These are phyloP conservation scores for Achlya hypogyna DNA, from an alignment of 352 stramenopile genomes.

Conservation along the genomic window DNA sequence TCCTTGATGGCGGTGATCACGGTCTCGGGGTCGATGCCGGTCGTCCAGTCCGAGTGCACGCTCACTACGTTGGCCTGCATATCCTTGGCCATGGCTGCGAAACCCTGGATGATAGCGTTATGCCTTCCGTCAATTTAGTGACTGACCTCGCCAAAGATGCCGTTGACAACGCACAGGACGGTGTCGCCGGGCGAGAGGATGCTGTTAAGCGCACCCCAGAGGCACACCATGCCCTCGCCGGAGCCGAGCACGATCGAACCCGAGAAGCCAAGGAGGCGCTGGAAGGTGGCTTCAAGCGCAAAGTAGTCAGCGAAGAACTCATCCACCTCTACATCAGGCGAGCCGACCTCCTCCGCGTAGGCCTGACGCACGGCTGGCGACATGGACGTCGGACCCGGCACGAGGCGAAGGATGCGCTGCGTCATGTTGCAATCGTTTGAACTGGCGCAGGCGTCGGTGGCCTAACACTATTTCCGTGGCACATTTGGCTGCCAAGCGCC, in stretches of 20 bases:
- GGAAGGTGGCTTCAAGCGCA: constrained; percentile 27
- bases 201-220: constrained; percentile 50
- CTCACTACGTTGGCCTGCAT: constrained; percentile 33
- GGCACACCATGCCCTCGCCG: constrained; percentile 43
- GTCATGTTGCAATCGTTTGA: not conserved
- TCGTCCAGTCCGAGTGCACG: constrained; percentile 35
- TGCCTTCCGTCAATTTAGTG: not conserved
- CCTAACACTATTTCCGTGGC: not conserved
- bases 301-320: constrained; percentile 50
- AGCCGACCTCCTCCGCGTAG: constrained; percentile 29
- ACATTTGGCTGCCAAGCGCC: not conserved
- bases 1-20: constrained; percentile 32
- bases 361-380: constrained; percentile 29
- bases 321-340: constrained; percentile 34
- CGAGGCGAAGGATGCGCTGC: constrained; percentile 22
- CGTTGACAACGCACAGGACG: constrained; percentile 40
- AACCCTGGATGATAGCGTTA: constrained; percentile 20
- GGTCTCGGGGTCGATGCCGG: constrained; percentile 28
- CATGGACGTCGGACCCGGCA: constrained; percentile 39
- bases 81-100: constrained; percentile 36
- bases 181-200: constrained; percentile 30
- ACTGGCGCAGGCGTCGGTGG: too few relatives aligned
- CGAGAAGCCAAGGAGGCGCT: constrained; percentile 30
- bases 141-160: constrained; percentile 31
- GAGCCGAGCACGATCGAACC: constrained; percentile 39